Conservation (phyloP, 2,329 filamentous ascomycete species). For the Ophiocordyceps unilateralis region DNA sequence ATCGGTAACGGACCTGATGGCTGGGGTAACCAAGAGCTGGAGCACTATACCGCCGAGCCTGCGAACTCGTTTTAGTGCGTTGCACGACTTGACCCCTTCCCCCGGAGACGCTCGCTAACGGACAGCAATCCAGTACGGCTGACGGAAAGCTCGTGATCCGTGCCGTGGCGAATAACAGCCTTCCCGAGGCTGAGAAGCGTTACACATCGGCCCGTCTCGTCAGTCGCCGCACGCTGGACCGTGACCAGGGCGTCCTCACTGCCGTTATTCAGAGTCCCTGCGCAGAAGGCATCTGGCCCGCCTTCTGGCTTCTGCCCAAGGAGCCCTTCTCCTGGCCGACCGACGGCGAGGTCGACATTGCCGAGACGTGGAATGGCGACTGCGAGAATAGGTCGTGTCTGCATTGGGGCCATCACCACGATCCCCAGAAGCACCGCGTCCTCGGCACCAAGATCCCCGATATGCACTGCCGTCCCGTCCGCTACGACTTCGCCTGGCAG, state of each 20-base stretch:
- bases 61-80: constrained; percentile 34
- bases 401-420: constrained; percentile 40
- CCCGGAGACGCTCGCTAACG: no score
- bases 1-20: constrained; percentile 37
- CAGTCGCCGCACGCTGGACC: constrained; percentile 29
- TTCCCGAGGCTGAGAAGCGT: constrained; percentile 19
- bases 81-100: no score
- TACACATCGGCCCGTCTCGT: constrained; percentile 40
- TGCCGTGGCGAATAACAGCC: constrained; percentile 22
- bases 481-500: constrained; percentile 40
- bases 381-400: constrained; percentile 36
- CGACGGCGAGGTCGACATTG: constrained; percentile 43
- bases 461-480: constrained; percentile 27
- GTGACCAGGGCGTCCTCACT: constrained; percentile 32
- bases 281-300: constrained; percentile 41
- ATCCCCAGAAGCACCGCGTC: constrained; percentile 39
- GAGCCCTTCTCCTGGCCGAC: constrained; percentile 41
- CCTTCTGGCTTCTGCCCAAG: constrained; percentile 41
- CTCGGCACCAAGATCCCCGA: constrained; percentile 30
- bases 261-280: constrained; percentile 33
- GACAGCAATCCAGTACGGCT: constrained; percentile 16
- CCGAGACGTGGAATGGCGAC: constrained; percentile 44
- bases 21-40: constrained; percentile 44
- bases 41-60: constrained; percentile 33
- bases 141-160: constrained; percentile 34